These are phyloP conservation scores for Penicillium egyptiacum DNA, from an alignment of 495 filamentous ascomycete genomes.

Conservation along the genomic window DNA sequence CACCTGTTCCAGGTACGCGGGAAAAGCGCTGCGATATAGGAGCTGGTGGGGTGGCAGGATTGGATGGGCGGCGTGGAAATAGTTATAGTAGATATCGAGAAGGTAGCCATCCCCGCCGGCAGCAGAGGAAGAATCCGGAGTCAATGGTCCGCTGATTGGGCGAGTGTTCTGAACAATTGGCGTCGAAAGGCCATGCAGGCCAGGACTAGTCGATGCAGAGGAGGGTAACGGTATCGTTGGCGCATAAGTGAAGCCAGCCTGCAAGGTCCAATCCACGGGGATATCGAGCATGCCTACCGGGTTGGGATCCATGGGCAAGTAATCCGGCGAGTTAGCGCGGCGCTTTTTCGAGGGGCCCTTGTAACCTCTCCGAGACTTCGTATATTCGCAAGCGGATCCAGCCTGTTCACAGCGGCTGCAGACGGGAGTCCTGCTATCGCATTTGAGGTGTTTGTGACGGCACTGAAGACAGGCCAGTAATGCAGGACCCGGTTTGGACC, in stretches of 20 bases:
- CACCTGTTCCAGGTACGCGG: constrained; percentile 44
- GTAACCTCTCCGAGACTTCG: constrained; percentile 50
- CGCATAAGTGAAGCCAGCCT: constrained; percentile 24
- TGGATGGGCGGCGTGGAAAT: constrained; percentile 48
- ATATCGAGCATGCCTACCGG: constrained; percentile 25
- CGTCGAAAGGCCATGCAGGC: constrained; percentile 22
- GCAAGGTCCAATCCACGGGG: constrained; percentile 36
- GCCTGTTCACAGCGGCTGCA: constrained; percentile 43
- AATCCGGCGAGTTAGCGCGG: constrained; percentile 42
- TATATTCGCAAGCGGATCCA: constrained; percentile 43
- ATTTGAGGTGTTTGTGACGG: constrained; percentile 61
- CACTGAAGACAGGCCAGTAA: constrained; percentile 57
- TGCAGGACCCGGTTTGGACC: constrained; percentile 36
- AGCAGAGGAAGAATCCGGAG: constrained; percentile 44
- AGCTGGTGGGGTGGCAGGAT: constrained; percentile 41
- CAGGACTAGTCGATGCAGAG: constrained; percentile 29
- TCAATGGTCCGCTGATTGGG: constrained; percentile 32
- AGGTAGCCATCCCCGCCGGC: constrained; percentile 42
- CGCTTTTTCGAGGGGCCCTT: constrained; percentile 50
- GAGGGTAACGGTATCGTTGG: constrained; percentile 29
- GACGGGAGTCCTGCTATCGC: constrained; percentile 43
- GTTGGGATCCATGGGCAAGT: constrained; percentile 24
- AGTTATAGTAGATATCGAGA: constrained; percentile 48
- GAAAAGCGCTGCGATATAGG: constrained; percentile 31
- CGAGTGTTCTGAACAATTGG: constrained; percentile 21